Conservation (phyloP, 805 yeast genomes). For the Pichia deserticola region DNA sequence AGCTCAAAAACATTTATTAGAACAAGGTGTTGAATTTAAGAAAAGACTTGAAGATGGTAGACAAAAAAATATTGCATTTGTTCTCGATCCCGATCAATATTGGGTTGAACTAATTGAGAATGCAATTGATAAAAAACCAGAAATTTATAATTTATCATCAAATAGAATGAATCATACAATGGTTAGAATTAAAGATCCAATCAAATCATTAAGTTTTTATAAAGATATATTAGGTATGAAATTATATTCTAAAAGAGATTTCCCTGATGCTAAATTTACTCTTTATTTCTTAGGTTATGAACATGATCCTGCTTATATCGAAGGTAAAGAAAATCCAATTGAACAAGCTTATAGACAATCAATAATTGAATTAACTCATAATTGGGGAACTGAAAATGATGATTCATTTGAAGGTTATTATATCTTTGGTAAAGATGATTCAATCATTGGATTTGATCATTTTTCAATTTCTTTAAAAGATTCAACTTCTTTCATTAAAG, state of each 20-base stretch:
- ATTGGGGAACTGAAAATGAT: slow-evolving; percentile 91
- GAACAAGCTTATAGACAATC: slow-evolving; percentile 49
- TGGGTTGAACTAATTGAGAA: slow-evolving; percentile 88
- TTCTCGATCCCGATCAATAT: slow-evolving; percentile 91
- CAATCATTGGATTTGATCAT: slow-evolving; percentile 80
- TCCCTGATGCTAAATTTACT: slow-evolving; percentile 69
- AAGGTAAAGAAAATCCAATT: slow-evolving; percentile 30
- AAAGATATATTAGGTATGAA: slow-evolving; percentile 75
- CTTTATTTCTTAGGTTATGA: slow-evolving; percentile 80
- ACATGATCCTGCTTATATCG: slow-evolving; percentile 36
- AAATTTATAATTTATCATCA: slow-evolving; percentile 31
- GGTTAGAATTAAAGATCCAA: slow-evolving; percentile 87
- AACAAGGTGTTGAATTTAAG: slow-evolving; percentile 64
- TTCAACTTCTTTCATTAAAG: slow-evolving; percentile 49
- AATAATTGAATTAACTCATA: slow-evolving; percentile 83
- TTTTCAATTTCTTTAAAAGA: slow-evolving; percentile 65
- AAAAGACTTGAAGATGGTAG: slow-evolving; percentile 86
- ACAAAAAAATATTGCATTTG: slow-evolving; percentile 89
- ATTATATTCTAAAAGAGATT: slow-evolving; percentile 47
- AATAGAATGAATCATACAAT: slow-evolving; percentile 78
- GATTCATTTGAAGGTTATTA: slow-evolving; percentile 66
- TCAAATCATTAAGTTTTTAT: slow-evolving; percentile 70
- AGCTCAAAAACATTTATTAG: slow-evolving; percentile 51
- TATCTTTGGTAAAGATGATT: slow-evolving; percentile 57
- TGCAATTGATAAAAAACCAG: slow-evolving; percentile 35